Percentiles rank a stretch among this genome's conserved stretches.
phyloP scores from a whole-genome alignment of 2,329 filamentous ascomycete genomes.

The Trichoderma lentiforme region DNA sequence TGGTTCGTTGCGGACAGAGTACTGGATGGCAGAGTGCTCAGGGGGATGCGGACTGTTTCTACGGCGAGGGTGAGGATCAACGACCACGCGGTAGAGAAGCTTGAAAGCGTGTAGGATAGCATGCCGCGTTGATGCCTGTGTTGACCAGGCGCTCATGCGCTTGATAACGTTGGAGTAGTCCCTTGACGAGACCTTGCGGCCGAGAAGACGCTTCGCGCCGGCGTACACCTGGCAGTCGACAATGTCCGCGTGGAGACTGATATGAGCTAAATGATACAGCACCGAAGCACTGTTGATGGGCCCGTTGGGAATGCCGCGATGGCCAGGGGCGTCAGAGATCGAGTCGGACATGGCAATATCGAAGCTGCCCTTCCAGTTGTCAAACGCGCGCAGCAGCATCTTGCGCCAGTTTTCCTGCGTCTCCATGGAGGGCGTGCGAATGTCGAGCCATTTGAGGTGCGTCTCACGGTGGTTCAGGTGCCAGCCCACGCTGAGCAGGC shows the following conservation, averaged over 20 bases:
- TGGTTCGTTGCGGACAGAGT: conserved; percentile 73
- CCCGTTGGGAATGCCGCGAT: conserved; percentile 49
- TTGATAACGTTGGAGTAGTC: conserved; percentile 71
- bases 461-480: conserved; percentile 85
- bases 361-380: conserved; percentile 83
- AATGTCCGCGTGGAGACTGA: conserved; percentile 85
- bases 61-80: conserved; percentile 45
- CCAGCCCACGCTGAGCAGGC: conserved; percentile 86
- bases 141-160: conserved; percentile 78
- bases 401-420: conserved; percentile 73
- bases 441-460: conserved; percentile 75
- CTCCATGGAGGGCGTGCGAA: conserved; percentile 58
- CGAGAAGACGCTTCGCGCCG: conserved; percentile 71
- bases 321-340: conserved; percentile 34
- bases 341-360: conserved; percentile 59
- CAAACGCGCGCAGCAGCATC: conserved; percentile 73
- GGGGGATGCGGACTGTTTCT: conserved; percentile 20
- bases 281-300: conserved; percentile 78
- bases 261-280: conserved; percentile 81
- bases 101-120: conserved; percentile 81
- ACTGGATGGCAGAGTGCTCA: conserved; percentile 46
- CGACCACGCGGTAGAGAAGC: conserved; percentile 73
- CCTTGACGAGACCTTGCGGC: conserved; percentile 70
- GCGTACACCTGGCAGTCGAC: conserved; percentile 89
- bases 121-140: conserved; percentile 69